Conservation (phyloP, 2,329 filamentous ascomycete genomes). For the Arthrobotrys pseudoclavata region DNA sequence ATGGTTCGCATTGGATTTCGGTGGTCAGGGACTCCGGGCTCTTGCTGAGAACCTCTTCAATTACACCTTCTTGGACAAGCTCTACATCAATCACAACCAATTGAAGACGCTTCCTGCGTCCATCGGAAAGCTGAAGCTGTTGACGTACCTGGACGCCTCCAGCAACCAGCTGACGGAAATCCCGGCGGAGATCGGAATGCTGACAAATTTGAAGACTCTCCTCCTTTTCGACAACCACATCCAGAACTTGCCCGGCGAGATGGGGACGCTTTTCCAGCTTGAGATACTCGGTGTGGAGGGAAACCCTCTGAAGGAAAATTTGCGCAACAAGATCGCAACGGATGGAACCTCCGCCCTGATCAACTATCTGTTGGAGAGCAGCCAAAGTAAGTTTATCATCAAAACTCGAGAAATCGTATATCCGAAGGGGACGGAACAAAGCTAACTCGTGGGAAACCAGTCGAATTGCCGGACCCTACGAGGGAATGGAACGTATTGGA, state of each 20-base stretch:
- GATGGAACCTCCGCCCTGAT: conserved; percentile 89
- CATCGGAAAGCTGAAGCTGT: conserved; percentile 84
- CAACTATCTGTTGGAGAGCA: conserved; percentile 83
- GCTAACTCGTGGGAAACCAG: conserved; percentile 68
- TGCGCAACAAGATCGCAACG: conserved; percentile 87
- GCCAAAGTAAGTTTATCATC: conserved; percentile 76
- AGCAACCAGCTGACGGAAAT: conserved; percentile 86
- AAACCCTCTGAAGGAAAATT: conserved; percentile 81
- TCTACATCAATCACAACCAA: conserved; percentile 95
- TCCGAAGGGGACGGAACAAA: not conserved
- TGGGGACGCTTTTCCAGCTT: conserved; percentile 88
- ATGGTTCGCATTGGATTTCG: conserved; percentile 94
- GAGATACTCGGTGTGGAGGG: conserved; percentile 93
- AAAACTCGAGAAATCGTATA: conserved; percentile 8
- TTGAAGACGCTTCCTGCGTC: conserved; percentile 81
- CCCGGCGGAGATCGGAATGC: conserved; percentile 94
- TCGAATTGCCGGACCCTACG: conserved; percentile 80
- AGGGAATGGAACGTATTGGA: conserved; percentile 84
- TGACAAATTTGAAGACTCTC: conserved; percentile 88
- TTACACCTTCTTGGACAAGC: conserved; percentile 89
- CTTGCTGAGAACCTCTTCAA: conserved; percentile 83
- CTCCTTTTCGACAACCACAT: conserved; percentile 93
- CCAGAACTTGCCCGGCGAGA: conserved; percentile 82
- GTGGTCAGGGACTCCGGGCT: conserved; percentile 91
- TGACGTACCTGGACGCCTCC: conserved; percentile 88